Percentiles rank a stretch among this genome's conserved stretches.
Conservation (phyloP, 345 rosid genomes). For the Sisymbrium irio region DNA sequence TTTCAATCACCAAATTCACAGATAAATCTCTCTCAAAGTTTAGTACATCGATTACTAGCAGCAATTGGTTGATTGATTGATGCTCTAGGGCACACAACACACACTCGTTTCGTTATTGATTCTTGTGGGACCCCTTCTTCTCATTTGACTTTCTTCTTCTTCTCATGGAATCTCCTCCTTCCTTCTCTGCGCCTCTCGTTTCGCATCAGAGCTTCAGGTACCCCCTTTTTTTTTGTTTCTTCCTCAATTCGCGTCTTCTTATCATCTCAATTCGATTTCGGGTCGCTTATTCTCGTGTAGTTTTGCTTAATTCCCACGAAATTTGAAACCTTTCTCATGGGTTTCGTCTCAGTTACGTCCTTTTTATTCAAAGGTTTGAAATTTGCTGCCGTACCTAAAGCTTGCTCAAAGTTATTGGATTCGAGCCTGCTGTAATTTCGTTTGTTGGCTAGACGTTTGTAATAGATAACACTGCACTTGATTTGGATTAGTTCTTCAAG, state of each 20-base stretch:
- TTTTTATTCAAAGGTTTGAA: not conserved
- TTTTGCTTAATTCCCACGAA: constrained; percentile 7
- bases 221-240: not conserved
- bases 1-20: not conserved
- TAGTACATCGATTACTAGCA: constrained; percentile 18
- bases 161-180: constrained; percentile 24
- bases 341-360: constrained; percentile 19
- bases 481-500: not conserved
- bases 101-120: not conserved
- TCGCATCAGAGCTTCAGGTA: constrained; percentile 31
- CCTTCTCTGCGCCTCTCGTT: constrained; percentile 22
- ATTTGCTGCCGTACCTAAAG: not conserved
- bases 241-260: not conserved
- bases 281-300: not conserved
- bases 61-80: not conserved
- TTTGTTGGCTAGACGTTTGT: not conserved
- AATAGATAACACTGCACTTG: not conserved
- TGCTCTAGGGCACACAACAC: constrained; percentile 18
- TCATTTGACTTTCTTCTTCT: constrained; percentile 12
- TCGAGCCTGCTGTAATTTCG: constrained; percentile 1
- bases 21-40: constrained; percentile 11
- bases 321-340: not conserved
- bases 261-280: not conserved
- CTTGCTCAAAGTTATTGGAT: not conserved
- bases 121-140: constrained; percentile 10